Evolutionary conservation across 2,329 filamentous ascomycete species (phyloP).

Genomic region (Neofusicoccum parvum): DNA sequence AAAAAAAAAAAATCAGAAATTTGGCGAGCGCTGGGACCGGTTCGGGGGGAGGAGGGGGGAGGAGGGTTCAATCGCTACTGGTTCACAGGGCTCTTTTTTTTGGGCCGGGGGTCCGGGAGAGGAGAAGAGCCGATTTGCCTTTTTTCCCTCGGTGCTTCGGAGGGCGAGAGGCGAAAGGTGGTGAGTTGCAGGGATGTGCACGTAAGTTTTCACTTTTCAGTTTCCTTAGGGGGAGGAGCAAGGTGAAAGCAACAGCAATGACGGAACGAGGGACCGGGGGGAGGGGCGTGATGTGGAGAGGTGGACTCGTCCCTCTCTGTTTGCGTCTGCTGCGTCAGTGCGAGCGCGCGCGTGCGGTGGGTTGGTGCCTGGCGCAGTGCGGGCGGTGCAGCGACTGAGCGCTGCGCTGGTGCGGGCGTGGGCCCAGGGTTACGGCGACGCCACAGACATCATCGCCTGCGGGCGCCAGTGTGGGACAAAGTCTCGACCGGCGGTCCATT

Average conservation of each 20-base stretch:
- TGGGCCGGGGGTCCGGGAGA: not conserved
- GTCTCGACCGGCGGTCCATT: slow-evolving; percentile 6
- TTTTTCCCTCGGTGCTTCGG: not conserved
- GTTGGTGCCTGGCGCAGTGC: too few relatives aligned
- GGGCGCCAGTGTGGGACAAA: not conserved
- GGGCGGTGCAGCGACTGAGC: too few relatives aligned
- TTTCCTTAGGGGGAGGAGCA: not conserved
- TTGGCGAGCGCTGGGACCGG: not conserved
- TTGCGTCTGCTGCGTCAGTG: too few relatives aligned
- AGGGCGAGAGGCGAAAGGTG: not conserved
- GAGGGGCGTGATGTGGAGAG: not conserved
- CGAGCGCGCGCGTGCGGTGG: too few relatives aligned
- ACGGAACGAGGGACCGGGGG: not conserved
- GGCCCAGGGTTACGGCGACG: not conserved
- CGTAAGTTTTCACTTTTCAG: not conserved
- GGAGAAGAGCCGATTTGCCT: slow-evolving; percentile 2
- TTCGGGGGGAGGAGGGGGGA: not conserved
- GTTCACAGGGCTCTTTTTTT: not conserved
- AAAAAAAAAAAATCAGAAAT: not conserved
- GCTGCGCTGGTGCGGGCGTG: not conserved
- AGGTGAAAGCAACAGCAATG: not conserved
- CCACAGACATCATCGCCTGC: slow-evolving; percentile 12
- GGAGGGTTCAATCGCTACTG: not conserved
- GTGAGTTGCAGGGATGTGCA: too few relatives aligned
- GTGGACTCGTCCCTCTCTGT: too few relatives aligned